Evolutionary conservation across 495 filamentous ascomycete genomes (phyloP).

Genomic region (Filosporella fistucella): DNA sequence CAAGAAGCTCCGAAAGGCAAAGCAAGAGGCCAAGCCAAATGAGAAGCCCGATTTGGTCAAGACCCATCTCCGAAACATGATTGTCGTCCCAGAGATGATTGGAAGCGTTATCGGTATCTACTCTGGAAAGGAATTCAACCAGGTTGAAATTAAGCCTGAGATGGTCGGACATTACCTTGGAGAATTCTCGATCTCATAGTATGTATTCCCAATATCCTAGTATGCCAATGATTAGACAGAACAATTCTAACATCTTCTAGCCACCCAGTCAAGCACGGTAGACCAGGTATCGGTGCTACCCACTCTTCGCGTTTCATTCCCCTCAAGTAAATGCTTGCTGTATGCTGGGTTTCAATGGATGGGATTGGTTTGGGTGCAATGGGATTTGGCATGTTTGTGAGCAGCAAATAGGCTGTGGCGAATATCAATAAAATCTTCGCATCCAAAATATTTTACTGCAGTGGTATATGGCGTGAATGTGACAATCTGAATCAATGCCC

Average conservation of each 20-base stretch:
- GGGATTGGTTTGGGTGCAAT: constrained; percentile 12
- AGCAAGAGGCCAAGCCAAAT: constrained; percentile 99
- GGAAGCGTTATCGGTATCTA: constrained; percentile 97
- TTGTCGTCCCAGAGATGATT: constrained; percentile 99
- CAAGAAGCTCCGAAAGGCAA: constrained; percentile 99
- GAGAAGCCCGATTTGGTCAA: constrained; percentile 99
- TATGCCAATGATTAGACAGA: neutral
- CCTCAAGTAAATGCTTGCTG: constrained; percentile 71
- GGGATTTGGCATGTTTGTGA: constrained; percentile 9
- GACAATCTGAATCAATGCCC: no score
- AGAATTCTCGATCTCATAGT: constrained; percentile 99
- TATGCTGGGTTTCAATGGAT: constrained; percentile 15
- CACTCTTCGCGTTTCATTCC: constrained; percentile 99
- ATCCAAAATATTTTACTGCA: no score
- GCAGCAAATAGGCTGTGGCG: constrained; percentile 11
- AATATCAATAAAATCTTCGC: constrained; percentile 23
- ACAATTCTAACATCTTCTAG: constrained; percentile 45
- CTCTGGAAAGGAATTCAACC: constrained; percentile 99
- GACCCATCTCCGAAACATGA: constrained; percentile 99
- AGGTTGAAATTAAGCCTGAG: constrained; percentile 99
- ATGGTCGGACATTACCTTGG: constrained; percentile 99
- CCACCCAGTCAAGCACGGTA: constrained; percentile 99
- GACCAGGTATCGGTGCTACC: constrained; percentile 99
- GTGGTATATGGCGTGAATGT: no score
- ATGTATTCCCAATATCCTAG: constrained; percentile 37